These are phyloP conservation scores for Chalaropsis ovoidea DNA, from an alignment of 2,329 filamentous ascomycete species.

Conservation along the genomic window DNA sequence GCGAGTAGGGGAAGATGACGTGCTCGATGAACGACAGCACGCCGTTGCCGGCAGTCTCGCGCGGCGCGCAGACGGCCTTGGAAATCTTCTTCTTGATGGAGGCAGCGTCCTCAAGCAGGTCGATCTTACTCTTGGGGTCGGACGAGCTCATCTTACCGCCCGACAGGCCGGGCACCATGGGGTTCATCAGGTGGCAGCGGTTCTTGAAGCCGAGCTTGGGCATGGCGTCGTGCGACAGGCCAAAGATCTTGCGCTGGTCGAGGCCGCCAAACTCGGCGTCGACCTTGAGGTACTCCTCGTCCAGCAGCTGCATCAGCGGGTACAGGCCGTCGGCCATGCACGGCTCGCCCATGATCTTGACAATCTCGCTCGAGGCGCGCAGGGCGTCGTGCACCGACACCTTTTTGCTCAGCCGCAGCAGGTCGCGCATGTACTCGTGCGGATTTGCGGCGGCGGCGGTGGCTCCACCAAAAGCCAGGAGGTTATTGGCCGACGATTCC, in stretches of 20 bases:
- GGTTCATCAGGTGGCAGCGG: constrained; percentile 41
- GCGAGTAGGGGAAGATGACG: constrained; percentile 68
- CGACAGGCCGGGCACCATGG: constrained; percentile 80
- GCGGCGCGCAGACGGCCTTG: constrained; percentile 71
- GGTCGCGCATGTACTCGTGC: constrained; percentile 72
- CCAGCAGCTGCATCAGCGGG: constrained; percentile 64
- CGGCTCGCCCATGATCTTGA: constrained; percentile 78
- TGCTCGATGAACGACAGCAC: constrained; percentile 77
- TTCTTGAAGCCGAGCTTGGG: constrained; percentile 72
- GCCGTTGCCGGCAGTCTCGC: constrained; percentile 73
- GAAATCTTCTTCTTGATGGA: constrained; percentile 69
- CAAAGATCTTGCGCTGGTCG: constrained; percentile 86
- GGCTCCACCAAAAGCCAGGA: not conserved
- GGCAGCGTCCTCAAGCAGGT: constrained; percentile 73
- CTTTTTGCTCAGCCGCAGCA: constrained; percentile 56
- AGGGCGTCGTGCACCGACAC: constrained; percentile 72
- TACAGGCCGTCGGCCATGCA: constrained; percentile 46
- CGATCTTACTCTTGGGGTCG: constrained; percentile 73
- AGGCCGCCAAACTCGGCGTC: constrained; percentile 79
- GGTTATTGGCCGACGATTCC: not conserved
- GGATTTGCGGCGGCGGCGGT: constrained; percentile 20
- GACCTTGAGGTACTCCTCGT: constrained; percentile 79
- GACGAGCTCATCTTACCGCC: constrained; percentile 81
- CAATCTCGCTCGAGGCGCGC: constrained; percentile 84
- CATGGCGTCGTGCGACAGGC: constrained; percentile 71